Evolutionary conservation across 163 green algal genomes (phyloP).

Genomic region (Volvox carteri): DNA sequence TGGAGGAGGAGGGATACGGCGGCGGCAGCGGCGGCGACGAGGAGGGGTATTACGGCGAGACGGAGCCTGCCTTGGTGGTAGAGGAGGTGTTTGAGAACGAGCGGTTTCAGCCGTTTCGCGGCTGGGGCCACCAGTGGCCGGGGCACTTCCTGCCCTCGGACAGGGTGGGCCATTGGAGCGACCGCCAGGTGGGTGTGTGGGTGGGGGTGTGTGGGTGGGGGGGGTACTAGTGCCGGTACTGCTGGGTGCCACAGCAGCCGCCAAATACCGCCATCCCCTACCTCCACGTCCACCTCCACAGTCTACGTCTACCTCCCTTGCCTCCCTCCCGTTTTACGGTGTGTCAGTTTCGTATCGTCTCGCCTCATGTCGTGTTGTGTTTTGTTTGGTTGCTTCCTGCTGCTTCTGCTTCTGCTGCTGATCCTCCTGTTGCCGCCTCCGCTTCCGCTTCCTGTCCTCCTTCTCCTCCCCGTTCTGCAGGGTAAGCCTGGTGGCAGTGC

Average conservation of each 20-base stretch:
- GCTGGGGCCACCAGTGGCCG: constrained; percentile 90
- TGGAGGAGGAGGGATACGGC: not conserved
- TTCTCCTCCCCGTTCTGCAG: not conserved
- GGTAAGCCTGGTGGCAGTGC: constrained; percentile 62
- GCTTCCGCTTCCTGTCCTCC: not conserved
- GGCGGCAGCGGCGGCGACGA: not conserved
- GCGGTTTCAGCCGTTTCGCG: constrained; percentile 81
- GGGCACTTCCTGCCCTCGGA: constrained; percentile 89
- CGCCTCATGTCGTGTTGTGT: too few relatives aligned
- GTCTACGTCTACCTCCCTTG: not conserved
- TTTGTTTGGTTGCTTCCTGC: too few relatives aligned
- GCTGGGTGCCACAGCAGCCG: too few relatives aligned
- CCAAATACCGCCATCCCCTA: too few relatives aligned
- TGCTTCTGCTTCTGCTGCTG: too few relatives aligned
- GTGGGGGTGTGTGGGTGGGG: not conserved
- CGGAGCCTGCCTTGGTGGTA: constrained; percentile 54
- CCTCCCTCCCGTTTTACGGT: not conserved
- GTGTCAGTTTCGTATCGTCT: too few relatives aligned
- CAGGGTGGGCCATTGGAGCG: constrained; percentile 81
- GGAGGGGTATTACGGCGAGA: not conserved
- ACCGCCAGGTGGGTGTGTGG: constrained; percentile 42
- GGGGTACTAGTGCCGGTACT: too few relatives aligned
- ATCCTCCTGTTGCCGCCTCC: not conserved
- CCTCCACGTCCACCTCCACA: too few relatives aligned
- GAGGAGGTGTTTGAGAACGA: constrained; percentile 95